Base-by-base conservation (phyloP, 2,329 filamentous ascomycete species). In the Paraphoma sp. region DNA sequence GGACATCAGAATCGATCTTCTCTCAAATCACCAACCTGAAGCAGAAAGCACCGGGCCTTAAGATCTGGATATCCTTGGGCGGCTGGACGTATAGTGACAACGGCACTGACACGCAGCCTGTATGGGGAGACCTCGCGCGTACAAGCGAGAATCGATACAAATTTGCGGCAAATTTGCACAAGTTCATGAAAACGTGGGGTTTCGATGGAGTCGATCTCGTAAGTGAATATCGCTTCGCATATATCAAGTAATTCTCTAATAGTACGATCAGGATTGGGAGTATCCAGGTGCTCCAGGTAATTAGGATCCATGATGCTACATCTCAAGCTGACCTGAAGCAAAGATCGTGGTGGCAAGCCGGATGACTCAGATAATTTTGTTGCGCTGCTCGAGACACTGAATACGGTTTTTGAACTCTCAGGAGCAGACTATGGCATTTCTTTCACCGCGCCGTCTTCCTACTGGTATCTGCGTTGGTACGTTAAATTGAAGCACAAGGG, bases 71-170 rank as follows among this genome's bases (percentile, higher is more conserved):
- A 6, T 67, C 71, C 1, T 50, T 81, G 2, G 78, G 78, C 3
- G 78, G 79, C 2, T 80, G 77, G 75, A 68, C 75, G 1, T 76
- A 79, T 51, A 77, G 72, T 44, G 78, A 80, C 45, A 69, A 71
- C 33, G 64, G 65, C 0, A 74, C 69, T 31, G 43, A 59, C 40
- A 72, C 72, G 23, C 65, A 74, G 57, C 64, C 68, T n/a, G 48
- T 73, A 5, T 54, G 54, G 23, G 44, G 51, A 14, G 29, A 51
- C 3, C 50, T 58, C 16, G 54, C 49, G 8, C 6, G 18, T 11
- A 18, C 48, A 18, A 16, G 31, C 45, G 41, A 40, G 11, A 71
- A 64, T 10, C 59, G 64, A 18, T 40, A 46, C 0, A 60, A 54
- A 2, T 82, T 82, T 53, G 68, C 78, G 48, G 51, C 62, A 1